Evolutionary conservation across 1,139 yeast genomes (phyloP).

Genomic region (Magnusiomyces clavatus): DNA sequence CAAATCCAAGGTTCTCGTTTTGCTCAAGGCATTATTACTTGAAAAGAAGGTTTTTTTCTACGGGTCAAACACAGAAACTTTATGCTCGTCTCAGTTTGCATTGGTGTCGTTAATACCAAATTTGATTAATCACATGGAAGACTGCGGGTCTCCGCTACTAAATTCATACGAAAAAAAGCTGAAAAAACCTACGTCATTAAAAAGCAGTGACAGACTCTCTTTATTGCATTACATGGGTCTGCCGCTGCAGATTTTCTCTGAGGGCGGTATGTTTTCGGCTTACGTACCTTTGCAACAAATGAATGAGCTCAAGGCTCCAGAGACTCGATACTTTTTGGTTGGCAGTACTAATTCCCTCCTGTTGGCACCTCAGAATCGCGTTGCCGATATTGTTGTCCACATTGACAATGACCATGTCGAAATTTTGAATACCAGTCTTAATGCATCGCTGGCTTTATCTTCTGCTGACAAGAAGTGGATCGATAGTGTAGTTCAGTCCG

Average conservation of each 20-base stretch:
- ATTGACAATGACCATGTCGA: constrained; percentile 44
- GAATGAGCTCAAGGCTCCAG: constrained; percentile 54
- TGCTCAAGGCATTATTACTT: constrained; percentile 68
- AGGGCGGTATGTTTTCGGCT: constrained; percentile 86
- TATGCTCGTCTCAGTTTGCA: constrained; percentile 66
- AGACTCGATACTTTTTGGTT: constrained; percentile 59
- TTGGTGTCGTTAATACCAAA: constrained; percentile 70
- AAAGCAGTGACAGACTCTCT: constrained; percentile 70
- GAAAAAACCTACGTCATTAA: constrained; percentile 58
- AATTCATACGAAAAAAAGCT: constrained; percentile 49
- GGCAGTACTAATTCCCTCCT: constrained; percentile 86
- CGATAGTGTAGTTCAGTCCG: constrained; percentile 38
- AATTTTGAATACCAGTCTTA: constrained; percentile 38
- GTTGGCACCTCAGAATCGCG: constrained; percentile 54
- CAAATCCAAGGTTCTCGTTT: constrained; percentile 51
- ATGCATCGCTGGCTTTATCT: constrained; percentile 44
- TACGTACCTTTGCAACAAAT: constrained; percentile 88
- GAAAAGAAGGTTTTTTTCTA: constrained; percentile 61
- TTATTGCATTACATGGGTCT: constrained; percentile 76
- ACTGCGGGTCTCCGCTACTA: constrained; percentile 73
- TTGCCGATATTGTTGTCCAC: constrained; percentile 46
- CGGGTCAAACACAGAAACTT: constrained; percentile 73
- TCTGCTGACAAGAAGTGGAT: constrained; percentile 71
- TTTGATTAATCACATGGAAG: constrained; percentile 60
- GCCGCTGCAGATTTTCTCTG: constrained; percentile 78